Evolutionary conservation across 2,329 filamentous ascomycete species (phyloP), one percentile per base, ranked within the genome.

Genomic region (Triangularia verruculosa): DNA sequence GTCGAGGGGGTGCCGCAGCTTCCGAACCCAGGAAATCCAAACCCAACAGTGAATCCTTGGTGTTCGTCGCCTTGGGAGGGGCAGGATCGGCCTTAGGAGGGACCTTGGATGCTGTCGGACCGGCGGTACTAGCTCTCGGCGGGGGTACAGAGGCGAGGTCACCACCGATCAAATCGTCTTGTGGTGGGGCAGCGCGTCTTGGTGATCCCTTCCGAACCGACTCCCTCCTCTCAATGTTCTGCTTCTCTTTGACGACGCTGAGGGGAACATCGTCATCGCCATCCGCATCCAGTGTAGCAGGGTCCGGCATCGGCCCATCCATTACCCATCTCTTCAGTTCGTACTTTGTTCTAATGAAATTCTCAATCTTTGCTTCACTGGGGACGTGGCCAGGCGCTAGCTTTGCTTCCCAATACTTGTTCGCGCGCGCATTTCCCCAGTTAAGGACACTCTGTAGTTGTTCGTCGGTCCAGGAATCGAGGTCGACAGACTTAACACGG

Each of bases 281-380:
- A 15, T 92, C 91, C 13, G 81, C 87, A 74, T 96, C 92, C 59
- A 99, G 79, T 1, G 90, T 91, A 2, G 91, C 84, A n/a, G 96
- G 95, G 74, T 98, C 93, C 4, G 96, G 96, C 74, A 96, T 94
- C 4, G 88, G 88, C 1, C 95, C 95, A 66, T 99, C 95, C 93
- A 98, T 98, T n/a, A 93, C 90, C 95, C 95, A 99, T 79, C 96
- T 86, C 85, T 97, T 98, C 61, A 95, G 90, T 77, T 99, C 95
- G 78, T 99, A 99, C 78, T 99, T 99, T 62, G 96, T 99, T 70
- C 95, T 89, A 72, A 99, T 98, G 74, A 99, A 99, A 82, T 98
- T 99, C 84, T 99, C 95, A 71, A 99, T 98, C 84, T 99, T 99
- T 70, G 91, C 86, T 80, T 99, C 96, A 22, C 94, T 97, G 1